Conservation (phyloP, 1,284 basidiomycete species). For the Tranzscheliella williamsii region DNA sequence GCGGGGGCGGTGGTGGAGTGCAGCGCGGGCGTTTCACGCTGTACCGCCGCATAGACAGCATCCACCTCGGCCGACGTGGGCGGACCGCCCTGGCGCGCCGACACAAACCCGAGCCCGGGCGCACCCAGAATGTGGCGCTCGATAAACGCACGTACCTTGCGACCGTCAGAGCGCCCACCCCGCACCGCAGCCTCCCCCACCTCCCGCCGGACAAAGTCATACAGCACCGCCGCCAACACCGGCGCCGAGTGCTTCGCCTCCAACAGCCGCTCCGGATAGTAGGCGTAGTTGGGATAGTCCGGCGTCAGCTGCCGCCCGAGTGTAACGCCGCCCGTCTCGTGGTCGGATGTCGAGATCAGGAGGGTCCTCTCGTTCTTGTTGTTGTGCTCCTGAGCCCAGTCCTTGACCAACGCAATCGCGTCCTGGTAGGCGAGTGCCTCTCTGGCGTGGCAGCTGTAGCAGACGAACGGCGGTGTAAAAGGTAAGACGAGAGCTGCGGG, state of each 20-base stretch:
- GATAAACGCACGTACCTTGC: slow-evolving; percentile 29
- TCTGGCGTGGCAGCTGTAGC: slow-evolving; percentile 47
- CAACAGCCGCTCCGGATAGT: slow-evolving; percentile 60
- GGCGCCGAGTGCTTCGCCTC: slow-evolving; percentile 60
- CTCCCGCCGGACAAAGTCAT: slow-evolving; percentile 35
- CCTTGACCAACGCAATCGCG: slow-evolving; percentile 55
- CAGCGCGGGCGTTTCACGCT: slow-evolving; percentile 15
- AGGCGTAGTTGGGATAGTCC: slow-evolving; percentile 57
- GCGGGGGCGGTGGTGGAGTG: slow-evolving; percentile 6
- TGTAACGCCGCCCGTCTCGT: slow-evolving; percentile 62
- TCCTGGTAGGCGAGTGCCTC: slow-evolving; percentile 62
- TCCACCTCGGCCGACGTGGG: slow-evolving; percentile 51
- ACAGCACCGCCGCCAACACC: slow-evolving; percentile 44
- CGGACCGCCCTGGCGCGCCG: slow-evolving; percentile 13
- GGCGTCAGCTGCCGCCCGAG: slow-evolving; percentile 59
- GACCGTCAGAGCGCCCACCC: slow-evolving; percentile 3
- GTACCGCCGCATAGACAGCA: slow-evolving; percentile 33
- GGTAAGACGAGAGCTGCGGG: no score
- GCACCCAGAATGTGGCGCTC: slow-evolving; percentile 27
- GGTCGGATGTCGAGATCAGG: slow-evolving; percentile 61
- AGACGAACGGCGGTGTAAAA: no score
- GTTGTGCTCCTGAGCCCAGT: slow-evolving; percentile 55
- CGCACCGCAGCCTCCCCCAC: not conserved
- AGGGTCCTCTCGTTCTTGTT: slow-evolving; percentile 52
- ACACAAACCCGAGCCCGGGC: slow-evolving; percentile 18